Percentiles rank a stretch among this genome's conserved stretches.
Conservation (phyloP, 1,139 yeast genomes). For the Protomyces inundatus region DNA sequence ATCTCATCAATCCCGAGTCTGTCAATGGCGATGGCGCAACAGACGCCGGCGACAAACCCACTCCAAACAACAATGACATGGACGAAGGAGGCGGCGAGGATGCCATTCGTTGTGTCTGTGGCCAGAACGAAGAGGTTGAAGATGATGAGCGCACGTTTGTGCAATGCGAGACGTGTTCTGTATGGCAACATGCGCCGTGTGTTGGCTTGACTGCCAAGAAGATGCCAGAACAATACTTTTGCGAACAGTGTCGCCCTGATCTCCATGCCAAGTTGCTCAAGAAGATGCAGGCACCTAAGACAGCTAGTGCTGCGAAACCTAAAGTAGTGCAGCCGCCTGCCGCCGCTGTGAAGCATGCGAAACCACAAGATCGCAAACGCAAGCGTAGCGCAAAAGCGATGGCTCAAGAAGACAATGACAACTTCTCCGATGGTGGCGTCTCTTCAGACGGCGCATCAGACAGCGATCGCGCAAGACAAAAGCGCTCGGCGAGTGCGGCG, state of each 20-base stretch:
- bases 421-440: not conserved
- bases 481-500: not conserved
- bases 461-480: not conserved
- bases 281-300: constrained; percentile 29
- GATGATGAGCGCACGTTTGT: constrained; percentile 54
- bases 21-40: constrained; percentile 20
- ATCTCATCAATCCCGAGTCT: constrained; percentile 12
- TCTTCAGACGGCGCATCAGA: not conserved
- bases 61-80: not conserved
- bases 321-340: constrained; percentile 17
- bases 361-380: constrained; percentile 6
- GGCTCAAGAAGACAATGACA: constrained; percentile 1
- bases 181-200: constrained; percentile 84
- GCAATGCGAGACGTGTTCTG: constrained; percentile 68
- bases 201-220: constrained; percentile 46
- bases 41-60: constrained; percentile 11
- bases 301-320: not conserved
- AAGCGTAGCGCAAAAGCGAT: constrained; percentile 15
- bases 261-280: constrained; percentile 37
- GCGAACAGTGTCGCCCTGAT: constrained; percentile 50
- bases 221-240: constrained; percentile 48
- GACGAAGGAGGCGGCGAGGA: constrained; percentile 35
- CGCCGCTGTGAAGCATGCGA: constrained; percentile 1
- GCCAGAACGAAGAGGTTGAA: constrained; percentile 51
- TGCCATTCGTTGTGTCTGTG: constrained; percentile 63